Conservation (phyloP, 2,329 filamentous ascomycete genomes). For the Apiospora aurea region DNA sequence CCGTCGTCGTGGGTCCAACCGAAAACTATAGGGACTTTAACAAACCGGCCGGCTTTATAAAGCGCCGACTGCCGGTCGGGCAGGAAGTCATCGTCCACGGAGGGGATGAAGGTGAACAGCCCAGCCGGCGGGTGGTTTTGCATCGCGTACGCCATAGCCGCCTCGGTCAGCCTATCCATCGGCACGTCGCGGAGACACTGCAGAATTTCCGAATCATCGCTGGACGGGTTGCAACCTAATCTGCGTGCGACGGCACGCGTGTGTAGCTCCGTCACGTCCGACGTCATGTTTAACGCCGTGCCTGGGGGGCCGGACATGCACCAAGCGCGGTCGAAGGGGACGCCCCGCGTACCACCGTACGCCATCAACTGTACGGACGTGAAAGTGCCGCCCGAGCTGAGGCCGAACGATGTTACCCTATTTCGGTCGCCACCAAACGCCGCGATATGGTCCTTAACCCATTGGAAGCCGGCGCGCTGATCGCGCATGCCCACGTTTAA, state of each 20-base stretch:
- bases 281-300: constrained; percentile 35
- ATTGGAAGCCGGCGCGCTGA: constrained; percentile 57
- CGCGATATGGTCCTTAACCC: constrained; percentile 55
- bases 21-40: constrained; percentile 33
- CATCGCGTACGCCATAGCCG: constrained; percentile 37
- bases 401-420: constrained; percentile 56
- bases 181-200: constrained; percentile 10
- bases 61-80: constrained; percentile 39
- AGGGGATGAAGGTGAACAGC: constrained; percentile 32
- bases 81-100: constrained; percentile 50
- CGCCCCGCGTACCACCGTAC: constrained; percentile 50
- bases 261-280: background rate
- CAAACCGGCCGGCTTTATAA: constrained; percentile 34
- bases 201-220: constrained; percentile 28
- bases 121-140: constrained; percentile 36
- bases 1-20: constrained; percentile 41
- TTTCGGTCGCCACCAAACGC: constrained; percentile 54
- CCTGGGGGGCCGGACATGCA: constrained; percentile 51
- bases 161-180: constrained; percentile 39
- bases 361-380: constrained; percentile 46
- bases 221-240: background rate
- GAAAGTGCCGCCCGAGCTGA: constrained; percentile 52
- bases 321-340: constrained; percentile 49
- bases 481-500: constrained; percentile 57
- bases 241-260: constrained; percentile 21